Evolutionary conservation across 495 filamentous ascomycete genomes (phyloP), one percentile per base, ranked within the genome.

Genomic region (Alectoria sarmentosa): DNA sequence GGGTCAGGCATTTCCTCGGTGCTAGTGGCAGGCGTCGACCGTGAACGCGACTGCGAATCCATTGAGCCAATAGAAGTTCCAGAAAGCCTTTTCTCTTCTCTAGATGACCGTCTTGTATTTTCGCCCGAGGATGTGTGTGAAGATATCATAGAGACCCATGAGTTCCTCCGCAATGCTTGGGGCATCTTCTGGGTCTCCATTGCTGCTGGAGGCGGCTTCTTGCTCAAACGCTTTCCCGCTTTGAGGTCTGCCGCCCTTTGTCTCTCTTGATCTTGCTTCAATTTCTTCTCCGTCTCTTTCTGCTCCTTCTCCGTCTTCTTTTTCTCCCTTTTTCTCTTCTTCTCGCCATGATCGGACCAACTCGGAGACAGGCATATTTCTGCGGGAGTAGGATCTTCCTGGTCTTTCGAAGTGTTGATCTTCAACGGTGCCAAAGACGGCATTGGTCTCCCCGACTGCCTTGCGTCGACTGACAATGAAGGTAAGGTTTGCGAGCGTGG

Each of bases 151-250:
- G 68, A 69, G 9, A 65, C 58, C 44, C 65, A 62, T 34, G 70
- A 72, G 28, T 67, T 68, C 60, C 67, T 66, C 36, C 68, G 61
- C 37, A 72, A 60, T 17, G 63, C 68, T 23, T 66, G 42, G 5
- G 70, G 66, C 70, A 72, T 68, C 30, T 67, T 72, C 61, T 72
- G 70, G 23, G 70, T 72, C 48, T 72, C 70, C 70, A 72, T 72
- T 17, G 70, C 70, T 19, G 70, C 70, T n/a, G 70, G 70, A 11
- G 69, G 69, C 13, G 66, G 70, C 9, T 67, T 72, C 66, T 68
- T 72, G 49, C 52, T 70, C 54, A 72, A 55, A 17, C 66, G 63
- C 63, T 70, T 70, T 6, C 64, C 61, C n/a, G 55, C 54, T 54
- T 63, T 67, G 3, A 55, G 6, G 28, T 64, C 64, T 28, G 60